A percentile compares a stretch with the other conserved stretches of the same genome.
These are phyloP conservation scores for Brettanomyces anomalus DNA, from an alignment of 805 yeast species.

Conservation along the genomic window DNA sequence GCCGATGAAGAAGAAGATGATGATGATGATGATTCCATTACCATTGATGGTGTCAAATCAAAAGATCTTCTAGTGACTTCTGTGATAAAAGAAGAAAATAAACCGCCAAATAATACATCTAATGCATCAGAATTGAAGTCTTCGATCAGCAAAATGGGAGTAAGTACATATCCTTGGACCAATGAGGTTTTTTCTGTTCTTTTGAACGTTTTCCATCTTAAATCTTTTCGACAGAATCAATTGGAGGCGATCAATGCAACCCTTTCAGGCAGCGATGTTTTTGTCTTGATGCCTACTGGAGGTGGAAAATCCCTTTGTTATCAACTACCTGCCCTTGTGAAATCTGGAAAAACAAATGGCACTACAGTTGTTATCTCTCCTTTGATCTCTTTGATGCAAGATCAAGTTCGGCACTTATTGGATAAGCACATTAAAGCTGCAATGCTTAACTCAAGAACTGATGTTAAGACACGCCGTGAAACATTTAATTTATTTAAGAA, in stretches of 20 bases:
- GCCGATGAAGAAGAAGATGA: slow-evolving; percentile 20
- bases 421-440: slow-evolving; percentile 68
- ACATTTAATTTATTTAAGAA: slow-evolving; percentile 53
- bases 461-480: slow-evolving; percentile 51
- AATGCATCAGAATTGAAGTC: not conserved
- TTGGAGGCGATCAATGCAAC: slow-evolving; percentile 78
- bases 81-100: not conserved
- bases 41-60: not conserved
- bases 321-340: slow-evolving; percentile 85
- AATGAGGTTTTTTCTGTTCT: slow-evolving; percentile 55
- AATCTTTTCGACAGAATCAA: slow-evolving; percentile 72
- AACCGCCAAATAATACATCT: not conserved
- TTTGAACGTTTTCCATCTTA: slow-evolving; percentile 50
- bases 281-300: slow-evolving; percentile 97
- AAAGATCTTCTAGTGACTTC: not conserved
- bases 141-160: not conserved
- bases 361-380: slow-evolving; percentile 92
- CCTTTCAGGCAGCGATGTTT: slow-evolving; percentile 71
- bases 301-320: slow-evolving; percentile 97
- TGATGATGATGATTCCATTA: not conserved
- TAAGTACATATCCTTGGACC: slow-evolving; percentile 46
- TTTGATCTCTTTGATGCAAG: slow-evolving; percentile 92
- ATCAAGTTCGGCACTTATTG: slow-evolving; percentile 79
- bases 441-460: slow-evolving; percentile 75
- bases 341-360: slow-evolving; percentile 67